phyloP scores from a whole-genome alignment of 1,139 yeast species.

The Blastobotrys serpentis region DNA sequence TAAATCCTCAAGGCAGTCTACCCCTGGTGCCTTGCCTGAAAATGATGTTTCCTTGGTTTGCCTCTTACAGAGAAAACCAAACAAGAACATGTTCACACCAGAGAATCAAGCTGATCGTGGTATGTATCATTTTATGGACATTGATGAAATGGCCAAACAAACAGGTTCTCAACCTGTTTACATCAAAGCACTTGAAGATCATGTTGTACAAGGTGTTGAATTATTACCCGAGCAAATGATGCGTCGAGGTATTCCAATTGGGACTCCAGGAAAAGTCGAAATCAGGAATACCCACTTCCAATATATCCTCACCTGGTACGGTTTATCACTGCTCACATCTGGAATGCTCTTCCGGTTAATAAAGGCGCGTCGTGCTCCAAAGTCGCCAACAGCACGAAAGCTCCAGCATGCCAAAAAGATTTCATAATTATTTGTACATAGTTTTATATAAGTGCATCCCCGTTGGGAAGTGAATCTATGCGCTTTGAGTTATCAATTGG shows the following conservation, averaged over 20 bases:
- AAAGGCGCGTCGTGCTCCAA: constrained; percentile 26
- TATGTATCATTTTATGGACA: constrained; percentile 62
- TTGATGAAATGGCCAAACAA: constrained; percentile 72
- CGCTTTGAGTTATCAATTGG: too few relatives aligned
- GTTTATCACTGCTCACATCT: constrained; percentile 69
- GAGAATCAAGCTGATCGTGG: constrained; percentile 71
- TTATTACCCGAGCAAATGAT: constrained; percentile 38
- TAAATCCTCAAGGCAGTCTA: constrained; percentile 59
- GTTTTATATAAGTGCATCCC: not conserved
- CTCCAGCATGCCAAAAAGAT: constrained; percentile 20
- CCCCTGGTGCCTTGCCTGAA: constrained; percentile 61
- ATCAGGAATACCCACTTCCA: constrained; percentile 88
- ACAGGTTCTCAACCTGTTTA: constrained; percentile 71
- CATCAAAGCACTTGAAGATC: constrained; percentile 58
- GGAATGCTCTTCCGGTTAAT: constrained; percentile 60
- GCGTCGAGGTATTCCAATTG: constrained; percentile 87
- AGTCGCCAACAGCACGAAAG: constrained; percentile 15
- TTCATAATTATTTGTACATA: constrained; percentile 1
- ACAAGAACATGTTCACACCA: constrained; percentile 68
- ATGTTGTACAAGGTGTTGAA: constrained; percentile 29
- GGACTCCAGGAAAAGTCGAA: constrained; percentile 73
- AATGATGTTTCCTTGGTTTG: constrained; percentile 76
- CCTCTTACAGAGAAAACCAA: constrained; percentile 69
- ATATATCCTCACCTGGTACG: constrained; percentile 94
- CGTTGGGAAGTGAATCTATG: too few relatives aligned